Evolutionary conservation across 2,329 filamentous ascomycete species (phyloP).

Genomic region (Fusarium sp.): DNA sequence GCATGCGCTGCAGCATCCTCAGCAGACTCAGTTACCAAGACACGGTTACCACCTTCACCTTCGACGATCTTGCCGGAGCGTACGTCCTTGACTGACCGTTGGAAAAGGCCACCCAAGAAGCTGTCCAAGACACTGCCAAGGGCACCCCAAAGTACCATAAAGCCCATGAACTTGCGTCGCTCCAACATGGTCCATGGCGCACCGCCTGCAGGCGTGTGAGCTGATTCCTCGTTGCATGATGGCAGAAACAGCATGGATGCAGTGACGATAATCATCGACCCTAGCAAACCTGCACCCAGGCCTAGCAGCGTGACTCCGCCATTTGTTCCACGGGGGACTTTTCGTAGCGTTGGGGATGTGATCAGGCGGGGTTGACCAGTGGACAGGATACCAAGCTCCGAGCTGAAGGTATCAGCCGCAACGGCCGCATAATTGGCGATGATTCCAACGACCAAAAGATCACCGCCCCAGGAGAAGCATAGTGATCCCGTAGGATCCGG

Average conservation of each 20-base stretch:
- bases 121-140: constrained; percentile 89
- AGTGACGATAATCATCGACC: constrained; percentile 78
- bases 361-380: constrained; percentile 83
- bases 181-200: constrained; percentile 63
- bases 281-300: constrained; percentile 78
- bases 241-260: constrained; percentile 76
- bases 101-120: constrained; percentile 84
- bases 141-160: constrained; percentile 78
- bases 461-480: constrained; percentile 72
- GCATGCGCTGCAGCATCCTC: constrained; percentile 47
- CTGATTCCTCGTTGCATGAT: constrained; percentile 67
- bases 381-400: constrained; percentile 93
- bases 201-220: constrained; percentile 58
- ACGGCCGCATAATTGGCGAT: constrained; percentile 91
- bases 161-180: constrained; percentile 63
- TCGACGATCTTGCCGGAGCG: constrained; percentile 90
- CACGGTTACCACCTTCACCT: constrained; percentile 78
- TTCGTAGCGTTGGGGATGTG: constrained; percentile 79
- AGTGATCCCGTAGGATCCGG: constrained; percentile 57
- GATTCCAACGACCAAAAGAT: constrained; percentile 74
- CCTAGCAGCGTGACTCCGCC: constrained; percentile 87
- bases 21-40: constrained; percentile 60
- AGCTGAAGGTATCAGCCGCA: constrained; percentile 93
- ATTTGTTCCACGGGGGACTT: constrained; percentile 92
- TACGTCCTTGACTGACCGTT: constrained; percentile 87